Evolutionary conservation across 108 stramenopile species (phyloP), one percentile per base, ranked within the genome.

Genomic region (Cyclotella choctawhatcheeana): DNA sequence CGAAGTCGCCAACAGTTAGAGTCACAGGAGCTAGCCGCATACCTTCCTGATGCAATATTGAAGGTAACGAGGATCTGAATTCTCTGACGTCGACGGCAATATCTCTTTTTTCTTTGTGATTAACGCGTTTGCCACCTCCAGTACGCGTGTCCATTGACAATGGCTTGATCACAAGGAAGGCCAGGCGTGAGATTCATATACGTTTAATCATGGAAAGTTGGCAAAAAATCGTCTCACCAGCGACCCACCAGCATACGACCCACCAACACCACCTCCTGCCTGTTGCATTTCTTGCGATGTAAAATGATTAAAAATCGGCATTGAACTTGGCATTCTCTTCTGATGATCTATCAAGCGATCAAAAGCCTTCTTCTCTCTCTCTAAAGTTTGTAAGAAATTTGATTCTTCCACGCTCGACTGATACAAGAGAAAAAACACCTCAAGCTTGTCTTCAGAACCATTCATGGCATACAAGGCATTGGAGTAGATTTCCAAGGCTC

Each of bases 71-170:
- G 25, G 96, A 89, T n/a, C 99, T 84, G 66, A 99, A 99, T 77
- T 99, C 99, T 32, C 99, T 87, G 27, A 98, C 93, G 79, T 99
- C 99, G 5, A 98, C 98, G 26, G 89, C 89, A 79, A 95, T 88
- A 63, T 95, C 90, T 33, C 93, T 84, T 55, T 71, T 58, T 55
- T 90, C 87, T 21, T 81, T 51, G 17, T 47, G 37, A 0, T 40
- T 40, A 45, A 20, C 20, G 73, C 80, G 44, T 77, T 87, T 88
- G 29, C 93, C 90, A 18, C 84, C 70, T 0, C 87, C 91, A 32
- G 81, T 77, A 4, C 93, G 76, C 32, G 90, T 91, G 54, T 95
- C 94, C 74, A 90, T 83, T 1, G 91, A 88, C n/a, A 56, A 56
- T 10, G 55, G 55, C 55, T 56, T 8, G 16, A n/a, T 8, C 18